These are phyloP conservation scores for Endocarpon pusillum DNA, from an alignment of 495 filamentous ascomycete genomes.

Conservation along the genomic window DNA sequence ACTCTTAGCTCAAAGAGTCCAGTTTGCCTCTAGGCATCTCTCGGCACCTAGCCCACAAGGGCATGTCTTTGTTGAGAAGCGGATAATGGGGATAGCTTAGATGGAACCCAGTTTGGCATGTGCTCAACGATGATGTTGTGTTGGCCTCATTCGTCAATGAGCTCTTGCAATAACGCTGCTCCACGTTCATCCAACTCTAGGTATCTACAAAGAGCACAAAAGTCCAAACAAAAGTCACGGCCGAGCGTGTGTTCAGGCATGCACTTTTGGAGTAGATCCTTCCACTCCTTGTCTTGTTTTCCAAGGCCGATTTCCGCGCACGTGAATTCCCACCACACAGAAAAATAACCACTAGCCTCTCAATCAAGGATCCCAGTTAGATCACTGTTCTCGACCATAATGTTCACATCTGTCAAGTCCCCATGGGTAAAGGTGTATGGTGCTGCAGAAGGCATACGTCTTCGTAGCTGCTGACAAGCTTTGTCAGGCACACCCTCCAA, in stretches of 20 bases:
- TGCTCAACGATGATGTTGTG: too few relatives aligned
- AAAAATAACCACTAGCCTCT: conserved; percentile 18
- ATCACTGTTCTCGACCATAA: conserved; percentile 14
- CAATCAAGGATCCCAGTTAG: conserved; percentile 19
- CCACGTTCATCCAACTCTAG: too few relatives aligned
- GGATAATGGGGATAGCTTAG: too few relatives aligned
- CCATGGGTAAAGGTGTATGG: conserved; percentile 19
- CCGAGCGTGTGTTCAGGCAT: conserved; percentile 13
- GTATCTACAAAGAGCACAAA: conserved; percentile 8
- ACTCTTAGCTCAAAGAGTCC: too few relatives aligned
- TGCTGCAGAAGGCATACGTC: conserved; percentile 9
- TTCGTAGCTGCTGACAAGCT: conserved; percentile 8
- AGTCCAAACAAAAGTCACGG: conserved; percentile 11
- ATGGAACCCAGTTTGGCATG: too few relatives aligned
- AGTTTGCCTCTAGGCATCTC: too few relatives aligned
- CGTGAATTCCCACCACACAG: conserved; percentile 19
- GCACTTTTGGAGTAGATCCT: conserved; percentile 9
- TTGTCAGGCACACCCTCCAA: conserved; percentile 9
- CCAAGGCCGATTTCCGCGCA: conserved; percentile 2
- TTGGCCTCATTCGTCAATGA: too few relatives aligned
- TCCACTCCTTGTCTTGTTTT: conserved; percentile 10
- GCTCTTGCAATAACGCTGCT: too few relatives aligned
- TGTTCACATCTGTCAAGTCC: conserved; percentile 15
- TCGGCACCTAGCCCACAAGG: too few relatives aligned
- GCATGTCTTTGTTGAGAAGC: too few relatives aligned